phyloP scores from a whole-genome alignment of 1,284 basidiomycete genomes.

The Blastosporella zonata region DNA sequence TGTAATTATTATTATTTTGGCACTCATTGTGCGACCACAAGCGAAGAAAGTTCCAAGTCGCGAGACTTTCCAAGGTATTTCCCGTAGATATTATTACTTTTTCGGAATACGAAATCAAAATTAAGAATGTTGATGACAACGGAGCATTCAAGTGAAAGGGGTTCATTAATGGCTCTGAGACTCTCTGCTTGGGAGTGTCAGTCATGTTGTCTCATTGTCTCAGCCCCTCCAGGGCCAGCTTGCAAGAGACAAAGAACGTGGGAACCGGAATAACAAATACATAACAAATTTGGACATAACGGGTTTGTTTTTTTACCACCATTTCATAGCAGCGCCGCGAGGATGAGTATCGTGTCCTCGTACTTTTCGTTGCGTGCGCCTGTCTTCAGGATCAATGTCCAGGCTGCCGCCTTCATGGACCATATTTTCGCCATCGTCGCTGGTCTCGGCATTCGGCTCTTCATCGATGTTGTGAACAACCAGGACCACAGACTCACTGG shows the following conservation, averaged over 20 bases:
- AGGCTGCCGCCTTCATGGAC: slow-evolving; percentile 44
- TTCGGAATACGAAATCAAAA: slow-evolving; percentile 1
- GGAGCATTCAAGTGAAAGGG: background rate
- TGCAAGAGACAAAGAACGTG: background rate
- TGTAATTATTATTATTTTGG: background rate
- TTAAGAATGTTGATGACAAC: background rate
- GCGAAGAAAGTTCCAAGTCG: too few relatives aligned
- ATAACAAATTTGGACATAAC: slow-evolving; percentile 18
- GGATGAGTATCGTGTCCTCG: slow-evolving; percentile 38
- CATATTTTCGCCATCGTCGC: slow-evolving; percentile 49
- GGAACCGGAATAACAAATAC: slow-evolving; percentile 6
- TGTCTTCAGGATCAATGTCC: slow-evolving; percentile 34
- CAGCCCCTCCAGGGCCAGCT: background rate
- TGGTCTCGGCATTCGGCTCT: slow-evolving; percentile 48
- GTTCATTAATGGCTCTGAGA: background rate
- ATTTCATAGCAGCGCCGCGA: slow-evolving; percentile 12
- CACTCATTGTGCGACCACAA: too few relatives aligned
- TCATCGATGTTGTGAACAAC: slow-evolving; percentile 46
- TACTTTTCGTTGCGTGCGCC: slow-evolving; percentile 36
- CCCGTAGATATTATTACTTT: too few relatives aligned
- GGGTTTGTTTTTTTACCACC: slow-evolving; percentile 6
- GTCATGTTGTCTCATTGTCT: background rate
- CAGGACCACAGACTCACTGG: slow-evolving; percentile 46
- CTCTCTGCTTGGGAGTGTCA: too few relatives aligned
- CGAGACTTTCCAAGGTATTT: too few relatives aligned